These are phyloP conservation scores for Penicillium frequentans DNA, from an alignment of 2,329 filamentous ascomycete species.

Conservation along the genomic window DNA sequence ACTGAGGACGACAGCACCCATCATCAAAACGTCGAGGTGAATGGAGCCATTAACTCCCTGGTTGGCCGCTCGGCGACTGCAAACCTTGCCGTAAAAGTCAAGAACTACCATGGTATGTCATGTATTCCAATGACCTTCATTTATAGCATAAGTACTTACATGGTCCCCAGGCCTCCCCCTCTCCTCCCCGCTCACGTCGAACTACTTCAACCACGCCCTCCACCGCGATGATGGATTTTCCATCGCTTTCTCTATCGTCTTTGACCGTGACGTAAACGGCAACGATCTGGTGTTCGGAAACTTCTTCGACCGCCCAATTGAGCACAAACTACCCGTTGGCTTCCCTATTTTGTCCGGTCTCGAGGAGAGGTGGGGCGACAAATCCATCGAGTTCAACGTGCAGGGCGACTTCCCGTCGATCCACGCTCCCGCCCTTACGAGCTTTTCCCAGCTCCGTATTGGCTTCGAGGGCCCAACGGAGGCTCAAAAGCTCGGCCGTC, in stretches of 20 bases:
- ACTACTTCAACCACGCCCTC: constrained; percentile 72
- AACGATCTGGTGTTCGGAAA: constrained; percentile 87
- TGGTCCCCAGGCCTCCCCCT: background rate
- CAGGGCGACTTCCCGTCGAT: constrained; percentile 73
- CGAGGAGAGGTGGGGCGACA: constrained; percentile 88
- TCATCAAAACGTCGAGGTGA: constrained; percentile 76
- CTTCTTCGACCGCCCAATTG: constrained; percentile 89
- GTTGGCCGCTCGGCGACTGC: constrained; percentile 64
- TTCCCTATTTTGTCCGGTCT: constrained; percentile 82
- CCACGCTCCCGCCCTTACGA: constrained; percentile 77
- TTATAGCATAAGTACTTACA: background rate
- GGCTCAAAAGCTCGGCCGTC: constrained; percentile 36
- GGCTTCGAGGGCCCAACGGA: constrained; percentile 47
- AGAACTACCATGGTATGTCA: constrained; percentile 52
- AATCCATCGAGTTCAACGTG: constrained; percentile 78
- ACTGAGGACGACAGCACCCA: constrained; percentile 69
- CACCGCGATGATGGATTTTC: constrained; percentile 81
- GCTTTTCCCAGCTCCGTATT: constrained; percentile 74
- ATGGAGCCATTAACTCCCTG: constrained; percentile 64
- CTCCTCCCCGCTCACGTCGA: constrained; percentile 65
- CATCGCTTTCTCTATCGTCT: constrained; percentile 75
- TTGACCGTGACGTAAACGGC: constrained; percentile 66
- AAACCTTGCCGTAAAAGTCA: constrained; percentile 73
- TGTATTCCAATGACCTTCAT: background rate
- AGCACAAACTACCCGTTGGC: constrained; percentile 80